Percentiles rank a stretch among this genome's conserved stretches.
Conservation (phyloP, 768 basidiomycete species). For the Neoboletus magnificus region DNA sequence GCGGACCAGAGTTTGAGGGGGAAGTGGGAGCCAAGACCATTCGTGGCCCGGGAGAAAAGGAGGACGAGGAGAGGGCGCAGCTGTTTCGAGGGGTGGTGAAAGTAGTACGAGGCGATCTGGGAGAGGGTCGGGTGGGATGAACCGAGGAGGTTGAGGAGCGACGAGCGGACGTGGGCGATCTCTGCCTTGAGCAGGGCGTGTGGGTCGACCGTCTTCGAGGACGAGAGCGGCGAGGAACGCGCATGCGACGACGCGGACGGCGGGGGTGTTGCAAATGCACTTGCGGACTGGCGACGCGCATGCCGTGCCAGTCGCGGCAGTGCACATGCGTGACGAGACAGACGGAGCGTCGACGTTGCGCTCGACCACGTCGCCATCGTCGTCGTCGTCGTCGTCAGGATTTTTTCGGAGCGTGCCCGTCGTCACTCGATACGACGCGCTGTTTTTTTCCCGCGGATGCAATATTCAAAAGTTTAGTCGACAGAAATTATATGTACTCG, state of each 20-base stretch:
- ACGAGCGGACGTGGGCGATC: slow-evolving; percentile 64
- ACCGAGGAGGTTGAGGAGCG: slow-evolving; percentile 75
- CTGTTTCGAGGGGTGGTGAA: slow-evolving; percentile 85
- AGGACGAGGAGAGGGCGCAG: slow-evolving; percentile 87
- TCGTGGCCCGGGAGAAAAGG: slow-evolving; percentile 88
- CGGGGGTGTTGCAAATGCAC: slow-evolving; percentile 38
- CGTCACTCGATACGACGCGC: background rate
- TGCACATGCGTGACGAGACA: slow-evolving; percentile 8
- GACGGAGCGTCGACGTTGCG: slow-evolving; percentile 14
- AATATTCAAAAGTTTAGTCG: background rate
- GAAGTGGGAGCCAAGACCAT: slow-evolving; percentile 76
- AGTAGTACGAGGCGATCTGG: slow-evolving; percentile 90
- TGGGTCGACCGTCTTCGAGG: slow-evolving; percentile 49
- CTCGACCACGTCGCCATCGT: slow-evolving; percentile 23
- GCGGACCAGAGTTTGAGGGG: slow-evolving; percentile 58
- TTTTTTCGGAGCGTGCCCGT: background rate
- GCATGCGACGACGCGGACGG: slow-evolving; percentile 9
- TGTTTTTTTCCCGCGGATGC: slow-evolving; percentile 27
- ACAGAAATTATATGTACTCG: background rate
- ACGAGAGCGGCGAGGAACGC: slow-evolving; percentile 16
- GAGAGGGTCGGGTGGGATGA: slow-evolving; percentile 86
- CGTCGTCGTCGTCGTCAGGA: slow-evolving; percentile 6
- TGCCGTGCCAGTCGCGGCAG: slow-evolving; percentile 9
- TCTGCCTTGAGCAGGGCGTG: slow-evolving; percentile 69
- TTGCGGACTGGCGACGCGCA: slow-evolving; percentile 37